Base-by-base conservation (phyloP, 108 stramenopile genomes). In the Parietichytrium sp. region DNA sequence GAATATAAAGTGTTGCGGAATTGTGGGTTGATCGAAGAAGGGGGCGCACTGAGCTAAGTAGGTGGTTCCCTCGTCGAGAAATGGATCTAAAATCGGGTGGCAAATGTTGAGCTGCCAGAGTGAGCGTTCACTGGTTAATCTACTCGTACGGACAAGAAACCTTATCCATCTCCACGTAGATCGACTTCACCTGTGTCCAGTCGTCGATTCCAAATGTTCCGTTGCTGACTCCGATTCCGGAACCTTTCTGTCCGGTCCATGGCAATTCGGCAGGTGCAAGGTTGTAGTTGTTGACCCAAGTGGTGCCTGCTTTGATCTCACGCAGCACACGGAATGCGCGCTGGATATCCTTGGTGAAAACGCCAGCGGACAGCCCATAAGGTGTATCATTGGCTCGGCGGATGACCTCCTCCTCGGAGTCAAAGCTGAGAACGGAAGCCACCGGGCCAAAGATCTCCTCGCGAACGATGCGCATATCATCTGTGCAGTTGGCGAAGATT, bases 211-310 rank as follows among this genome's bases (percentile, higher is more conserved):
- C 88, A 29, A 55, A 29, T 36, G 13, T 84, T 84, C 84, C 88
- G 83, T 86, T n/a, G 80, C 54, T 31, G 29, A 49, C 83, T 3
- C 83, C 83, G 25, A 84, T 30, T n/a, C 84, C 89, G 52, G 78
- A 51, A 47, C 84, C 84, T 38, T 82, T 85, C 50, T 81, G 79
- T 3, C 91, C 91, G 16, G 88, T 88, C 88, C 88, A 92, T 12
- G 91, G 90, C 15, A 84, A 54, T 15, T 49, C 29, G 36, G 91
- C 87, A 0, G 38, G 78, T 33, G 90, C 88, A 18, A 85, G 82
- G 79, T 92, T 90, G 85, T 92, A 79, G 87, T 92, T 88, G 87
- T 95, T 85, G 29, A 90, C 48, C 87, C 94, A 81, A 33, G 93
- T 89, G 72, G 91, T 89, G 30, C 94, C 94, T 10, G 90, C 91